Evolutionary conservation across 371 early-diverging fungal genomes (phyloP).

Genomic region (Lichtheimia hyalospora): DNA sequence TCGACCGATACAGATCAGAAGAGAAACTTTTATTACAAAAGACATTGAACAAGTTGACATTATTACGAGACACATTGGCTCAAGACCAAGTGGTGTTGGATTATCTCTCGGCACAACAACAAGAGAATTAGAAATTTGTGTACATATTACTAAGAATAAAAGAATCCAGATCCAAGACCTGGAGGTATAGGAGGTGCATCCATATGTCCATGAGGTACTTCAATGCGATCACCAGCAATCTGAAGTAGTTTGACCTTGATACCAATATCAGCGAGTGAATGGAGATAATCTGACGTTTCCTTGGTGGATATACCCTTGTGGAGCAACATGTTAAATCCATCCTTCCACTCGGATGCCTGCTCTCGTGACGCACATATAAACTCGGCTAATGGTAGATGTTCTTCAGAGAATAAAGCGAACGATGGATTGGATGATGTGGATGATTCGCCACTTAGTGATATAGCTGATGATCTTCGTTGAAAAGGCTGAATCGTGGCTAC

Average conservation of each 20-base stretch:
- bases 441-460: conserved; percentile 1
- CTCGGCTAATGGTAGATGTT: conserved; percentile 49
- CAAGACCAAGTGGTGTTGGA: conserved; percentile 1
- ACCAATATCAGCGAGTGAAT: conserved; percentile 65
- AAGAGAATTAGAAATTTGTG: background rate
- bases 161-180: conserved; percentile 41
- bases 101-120: conserved; percentile 7
- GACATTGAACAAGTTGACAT: background rate
- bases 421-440: conserved; percentile 9
- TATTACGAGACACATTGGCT: background rate
- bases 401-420: conserved; percentile 50
- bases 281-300: conserved; percentile 67
- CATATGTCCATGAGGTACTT: conserved; percentile 44
- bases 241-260: conserved; percentile 68
- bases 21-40: conserved; percentile 5
- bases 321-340: conserved; percentile 74
- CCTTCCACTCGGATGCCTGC: conserved; percentile 74
- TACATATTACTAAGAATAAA: conserved; percentile 16
- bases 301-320: conserved; percentile 63
- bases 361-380: conserved; percentile 52
- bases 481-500: conserved; percentile 58
- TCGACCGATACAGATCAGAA: conserved; percentile 10
- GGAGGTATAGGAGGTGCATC: conserved; percentile 44
- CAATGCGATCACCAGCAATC: conserved; percentile 67
- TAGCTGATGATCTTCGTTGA: conserved; percentile 14